Evolutionary conservation across 2,329 filamentous ascomycete species (phyloP), one percentile per base, ranked within the genome.

Genomic region (Monosporascus sp.): DNA sequence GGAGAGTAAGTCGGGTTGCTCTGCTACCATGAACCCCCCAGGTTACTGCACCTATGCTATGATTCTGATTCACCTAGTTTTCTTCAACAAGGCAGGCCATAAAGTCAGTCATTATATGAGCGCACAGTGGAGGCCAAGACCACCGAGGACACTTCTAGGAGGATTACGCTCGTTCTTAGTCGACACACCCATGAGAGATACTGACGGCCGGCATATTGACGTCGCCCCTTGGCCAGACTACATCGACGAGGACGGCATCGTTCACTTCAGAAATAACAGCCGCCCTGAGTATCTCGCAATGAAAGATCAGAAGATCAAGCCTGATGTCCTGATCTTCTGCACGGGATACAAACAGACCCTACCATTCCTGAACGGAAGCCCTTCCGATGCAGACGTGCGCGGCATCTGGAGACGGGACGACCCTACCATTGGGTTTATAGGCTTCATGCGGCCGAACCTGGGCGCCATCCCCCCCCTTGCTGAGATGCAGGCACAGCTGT

Each of bases 401-500:
- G 71, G 76, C 19, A 72, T 86, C 47, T 84, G 83, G 63, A 69
- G 66, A 26, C 52, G 61, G 3, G 64, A 63, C 3, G 69, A 75
- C 37, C 64, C 72, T 1, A 67, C 68, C 0, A 58, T 78, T 0
- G 74, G 68, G 3, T 79, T 74, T 57, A 74, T 79, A 48, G 76
- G 77, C 8, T 78, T 78, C 52, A 66, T 78, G 5, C 70, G 77
- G 0, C 77, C 75, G 3, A 65, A 70, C 35, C 46, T 57, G 64
- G 72, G 72, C 38, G 75, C 76, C 3, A 78, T 79, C 24, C 75
- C 77, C 8, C 75, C 77, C 0, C 68, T 79, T 2, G 68, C 75
- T 2, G 76, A 79, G 57, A 61, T 79, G 9, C 77, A 79, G 59
- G 74, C 74, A 2, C 74, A 78, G 59, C 64, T 78, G 2, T 79